Base-by-base conservation (phyloP, 345 rosid species). In the Acer campestre region DNA sequence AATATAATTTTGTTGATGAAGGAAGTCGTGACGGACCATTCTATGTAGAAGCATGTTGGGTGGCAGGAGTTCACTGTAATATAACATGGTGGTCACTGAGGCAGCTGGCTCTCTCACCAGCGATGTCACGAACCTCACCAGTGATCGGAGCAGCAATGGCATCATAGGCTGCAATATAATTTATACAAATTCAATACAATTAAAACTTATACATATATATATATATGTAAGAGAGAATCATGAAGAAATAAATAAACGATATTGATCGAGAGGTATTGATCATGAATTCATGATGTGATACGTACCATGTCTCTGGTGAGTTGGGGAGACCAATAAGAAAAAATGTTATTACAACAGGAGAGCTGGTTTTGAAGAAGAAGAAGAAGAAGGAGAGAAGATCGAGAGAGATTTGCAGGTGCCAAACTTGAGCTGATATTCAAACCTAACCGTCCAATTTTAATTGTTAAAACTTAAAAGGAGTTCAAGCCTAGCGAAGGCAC, bases 1-100 rank as follows among this genome's bases (percentile, higher is more conserved):
- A 58, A 89, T 65, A 73, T 89, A 86, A 72, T 89, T 87, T 1
- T 83, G 87, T 3, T 53, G 81, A 23, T 86, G 81, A 49, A 87
- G 86, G 71, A 89, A 46, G 8, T 86, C 85, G 61, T 51, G 89
- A 12, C 81, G 87, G 64, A 89, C 89, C 68, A 86, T 62, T 71
- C 89, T 83, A 68, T 80, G 78, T 80, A 84, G 80, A 6, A 75
- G 29, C 10, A 71, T 25, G 75, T 77, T 85, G 23, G 75, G 88
- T 35, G 93, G 93, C 3, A 89, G 85, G 69, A 84, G 86, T 58
- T 88, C 80, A 62, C 86, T 83, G 87, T 86, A 86, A 74, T 81
- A 83, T 16, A 89, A 58, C 48, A 89, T 2, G 7, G 93, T 89
- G 2, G 91, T 22, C 58, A 89, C 63, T 0, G 91, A 82, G 16